A percentile compares a stretch with the other conserved stretches of the same genome.
Evolutionary conservation across 2,329 filamentous ascomycete genomes (phyloP).

Genomic region (Arachnopeziza araneosa): DNA sequence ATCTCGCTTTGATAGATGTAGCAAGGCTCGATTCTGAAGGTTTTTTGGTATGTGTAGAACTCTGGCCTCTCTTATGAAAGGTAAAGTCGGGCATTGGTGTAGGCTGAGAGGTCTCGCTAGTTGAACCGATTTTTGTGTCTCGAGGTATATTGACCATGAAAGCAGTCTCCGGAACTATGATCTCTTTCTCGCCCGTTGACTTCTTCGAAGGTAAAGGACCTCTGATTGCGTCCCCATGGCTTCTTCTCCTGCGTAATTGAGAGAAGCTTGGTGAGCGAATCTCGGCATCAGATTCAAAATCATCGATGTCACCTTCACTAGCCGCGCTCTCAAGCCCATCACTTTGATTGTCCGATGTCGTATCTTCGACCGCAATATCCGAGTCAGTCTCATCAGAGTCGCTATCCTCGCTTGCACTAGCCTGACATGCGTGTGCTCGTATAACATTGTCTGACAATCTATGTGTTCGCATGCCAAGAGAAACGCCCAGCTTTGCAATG

Average conservation of each 20-base stretch:
- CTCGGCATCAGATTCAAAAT: conserved; percentile 30
- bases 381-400: conserved; percentile 35
- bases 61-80: no score
- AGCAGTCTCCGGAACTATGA: conserved; percentile 18
- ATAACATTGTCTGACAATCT: conserved; percentile 45
- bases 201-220: conserved; percentile 30
- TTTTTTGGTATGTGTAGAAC: no score
- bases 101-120: no score
- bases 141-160: no score
- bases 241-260: conserved; percentile 33
- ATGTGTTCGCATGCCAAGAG: conserved; percentile 70
- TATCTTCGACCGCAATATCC: conserved; percentile 20
- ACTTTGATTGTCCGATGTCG: background rate
- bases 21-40: no score
- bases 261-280: conserved; percentile 6
- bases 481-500: conserved; percentile 52
- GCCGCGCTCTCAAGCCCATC: conserved; percentile 32
- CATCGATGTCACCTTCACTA: conserved; percentile 38
- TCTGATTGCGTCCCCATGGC: conserved; percentile 36
- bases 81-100: no score
- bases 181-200: conserved; percentile 25
- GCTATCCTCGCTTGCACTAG: conserved; percentile 41
- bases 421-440: conserved; percentile 35
- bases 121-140: no score
- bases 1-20: no score